Conservation (phyloP, 2,329 filamentous ascomycete species). For the Diaporthe caulivora region DNA sequence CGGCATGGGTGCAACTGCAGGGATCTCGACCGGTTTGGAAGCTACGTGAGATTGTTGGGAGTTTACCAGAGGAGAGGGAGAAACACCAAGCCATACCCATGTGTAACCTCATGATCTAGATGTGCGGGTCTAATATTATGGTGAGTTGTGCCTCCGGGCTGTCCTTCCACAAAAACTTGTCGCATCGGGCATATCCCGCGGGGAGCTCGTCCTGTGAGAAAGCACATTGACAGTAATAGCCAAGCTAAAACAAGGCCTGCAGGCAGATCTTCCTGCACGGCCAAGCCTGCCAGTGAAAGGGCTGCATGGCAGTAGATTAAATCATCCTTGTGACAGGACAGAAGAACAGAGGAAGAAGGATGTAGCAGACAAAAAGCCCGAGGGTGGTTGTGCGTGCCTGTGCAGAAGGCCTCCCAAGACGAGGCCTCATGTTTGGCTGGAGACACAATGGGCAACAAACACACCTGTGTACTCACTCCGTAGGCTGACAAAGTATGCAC, state of each 20-base stretch:
- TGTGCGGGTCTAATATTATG: neutral
- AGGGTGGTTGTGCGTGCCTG: neutral
- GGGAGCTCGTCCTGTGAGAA: neutral
- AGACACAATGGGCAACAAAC: slow-evolving; percentile 11
- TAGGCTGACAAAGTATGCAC: neutral
- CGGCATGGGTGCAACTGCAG: slow-evolving; percentile 7
- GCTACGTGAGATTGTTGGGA: neutral
- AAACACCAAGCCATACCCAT: neutral
- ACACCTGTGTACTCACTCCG: too few relatives aligned
- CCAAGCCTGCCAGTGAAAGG: neutral
- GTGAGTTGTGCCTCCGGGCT: too few relatives aligned
- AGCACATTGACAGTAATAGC: neutral
- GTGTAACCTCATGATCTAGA: neutral
- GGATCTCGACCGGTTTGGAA: neutral
- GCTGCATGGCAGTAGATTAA: neutral
- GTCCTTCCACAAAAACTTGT: neutral
- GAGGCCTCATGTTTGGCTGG: slow-evolving; percentile 11
- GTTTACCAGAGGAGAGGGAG: neutral
- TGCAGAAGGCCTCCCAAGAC: neutral
- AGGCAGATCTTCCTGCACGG: neutral
- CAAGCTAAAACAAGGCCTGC: neutral
- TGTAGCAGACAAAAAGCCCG: neutral
- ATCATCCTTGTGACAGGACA: slow-evolving; percentile 6
- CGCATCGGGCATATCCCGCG: neutral
- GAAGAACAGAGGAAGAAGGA: neutral